Evolutionary conservation across 2,329 filamentous ascomycete species (phyloP).

Genomic region (Aspergillus texensis): DNA sequence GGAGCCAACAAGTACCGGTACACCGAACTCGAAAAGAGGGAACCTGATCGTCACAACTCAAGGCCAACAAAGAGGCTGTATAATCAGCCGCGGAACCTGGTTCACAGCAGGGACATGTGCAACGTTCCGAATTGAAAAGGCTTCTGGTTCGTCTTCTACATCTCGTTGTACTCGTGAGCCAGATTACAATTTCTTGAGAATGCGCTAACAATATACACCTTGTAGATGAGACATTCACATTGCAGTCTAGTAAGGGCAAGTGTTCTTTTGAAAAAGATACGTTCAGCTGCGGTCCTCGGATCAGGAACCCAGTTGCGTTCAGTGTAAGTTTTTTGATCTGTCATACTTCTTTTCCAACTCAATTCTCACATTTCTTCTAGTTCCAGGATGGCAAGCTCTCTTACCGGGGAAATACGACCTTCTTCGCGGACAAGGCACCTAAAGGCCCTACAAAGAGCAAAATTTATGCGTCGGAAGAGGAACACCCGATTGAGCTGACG

Average conservation of each 20-base stretch:
- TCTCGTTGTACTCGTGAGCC: background rate
- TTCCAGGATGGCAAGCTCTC: constrained; percentile 35
- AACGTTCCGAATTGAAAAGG: constrained; percentile 48
- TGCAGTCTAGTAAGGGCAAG: constrained; percentile 60
- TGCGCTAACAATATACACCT: background rate
- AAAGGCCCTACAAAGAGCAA: constrained; percentile 39
- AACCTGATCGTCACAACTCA: constrained; percentile 57
- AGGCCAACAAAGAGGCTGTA: constrained; percentile 56
- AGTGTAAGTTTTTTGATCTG: constrained; percentile 26
- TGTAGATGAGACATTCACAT: constrained; percentile 50
- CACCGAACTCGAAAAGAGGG: constrained; percentile 61
- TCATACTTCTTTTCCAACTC: background rate
- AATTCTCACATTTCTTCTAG: constrained; percentile 20
- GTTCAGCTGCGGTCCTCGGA: constrained; percentile 55
- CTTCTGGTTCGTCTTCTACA: constrained; percentile 30
- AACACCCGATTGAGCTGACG: constrained; percentile 37
- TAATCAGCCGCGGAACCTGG: constrained; percentile 69
- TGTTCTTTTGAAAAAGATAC: constrained; percentile 60
- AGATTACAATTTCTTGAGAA: background rate
- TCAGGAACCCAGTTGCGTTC: constrained; percentile 33
- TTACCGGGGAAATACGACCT: constrained; percentile 38
- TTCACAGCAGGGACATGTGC: constrained; percentile 69
- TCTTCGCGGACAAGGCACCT: constrained; percentile 42
- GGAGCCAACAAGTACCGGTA: constrained; percentile 34
- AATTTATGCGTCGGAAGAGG: constrained; percentile 34